A percentile compares a stretch with the other conserved stretches of the same genome.
Conservation (phyloP, 192 early-diverging fungal species). For the Phlyctochytrium bullatum region DNA sequence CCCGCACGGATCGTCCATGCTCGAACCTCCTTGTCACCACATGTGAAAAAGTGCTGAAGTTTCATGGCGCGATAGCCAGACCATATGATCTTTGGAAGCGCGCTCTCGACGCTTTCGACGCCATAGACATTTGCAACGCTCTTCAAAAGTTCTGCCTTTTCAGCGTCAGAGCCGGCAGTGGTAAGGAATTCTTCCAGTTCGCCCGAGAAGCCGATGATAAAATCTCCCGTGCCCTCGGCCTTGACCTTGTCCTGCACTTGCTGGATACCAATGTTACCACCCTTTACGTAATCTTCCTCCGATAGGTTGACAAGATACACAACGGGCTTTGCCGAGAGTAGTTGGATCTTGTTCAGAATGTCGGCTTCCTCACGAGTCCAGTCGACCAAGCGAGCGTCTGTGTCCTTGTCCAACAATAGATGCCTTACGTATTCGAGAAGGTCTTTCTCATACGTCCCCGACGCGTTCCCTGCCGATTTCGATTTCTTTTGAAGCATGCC, state of each 20-base stretch:
- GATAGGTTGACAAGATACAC: constrained; percentile 83
- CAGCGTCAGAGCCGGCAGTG: constrained; percentile 50
- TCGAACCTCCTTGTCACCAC: constrained; percentile 82
- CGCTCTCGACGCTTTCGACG: constrained; percentile 37
- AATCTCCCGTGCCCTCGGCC: constrained; percentile 23
- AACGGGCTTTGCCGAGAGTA: constrained; percentile 91
- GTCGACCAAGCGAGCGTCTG: constrained; percentile 80
- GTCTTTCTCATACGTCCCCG: not conserved
- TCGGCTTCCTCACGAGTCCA: constrained; percentile 92
- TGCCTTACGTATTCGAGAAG: not conserved
- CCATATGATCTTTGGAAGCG: constrained; percentile 87
- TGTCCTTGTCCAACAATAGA: constrained; percentile 66
- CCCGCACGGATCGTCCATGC: constrained; percentile 84
- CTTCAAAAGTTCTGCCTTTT: constrained; percentile 33
- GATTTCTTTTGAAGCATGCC: constrained; percentile 2
- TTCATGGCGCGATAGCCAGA: constrained; percentile 83
- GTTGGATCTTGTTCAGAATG: constrained; percentile 73
- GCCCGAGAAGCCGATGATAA: constrained; percentile 82
- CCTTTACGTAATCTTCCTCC: constrained; percentile 53
- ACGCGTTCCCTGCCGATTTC: constrained; percentile 20
- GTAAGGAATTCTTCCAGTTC: constrained; percentile 67
- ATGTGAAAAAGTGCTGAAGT: constrained; percentile 92
- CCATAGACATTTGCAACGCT: constrained; percentile 56
- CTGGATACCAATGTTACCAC: constrained; percentile 66
- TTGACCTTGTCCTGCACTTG: constrained; percentile 64